These are phyloP conservation scores for Termitomyces heimii DNA, from an alignment of 768 basidiomycete genomes.

Conservation along the genomic window DNA sequence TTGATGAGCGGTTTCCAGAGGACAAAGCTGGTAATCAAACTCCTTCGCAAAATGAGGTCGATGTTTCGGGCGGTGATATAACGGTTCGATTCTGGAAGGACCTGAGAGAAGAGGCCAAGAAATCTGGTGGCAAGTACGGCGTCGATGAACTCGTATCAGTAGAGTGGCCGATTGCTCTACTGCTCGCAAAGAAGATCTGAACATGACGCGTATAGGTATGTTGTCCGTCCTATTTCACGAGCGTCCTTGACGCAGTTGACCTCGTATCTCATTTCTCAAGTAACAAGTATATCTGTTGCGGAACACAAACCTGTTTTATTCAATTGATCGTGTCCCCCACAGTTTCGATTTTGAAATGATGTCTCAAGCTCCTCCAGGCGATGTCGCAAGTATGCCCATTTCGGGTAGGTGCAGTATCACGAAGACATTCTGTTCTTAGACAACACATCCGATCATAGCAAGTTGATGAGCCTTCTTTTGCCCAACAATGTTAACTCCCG, in stretches of 20 bases:
- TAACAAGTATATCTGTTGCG: not conserved
- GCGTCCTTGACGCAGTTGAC: not conserved
- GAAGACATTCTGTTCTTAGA: too few species aligned
- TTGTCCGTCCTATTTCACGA: not conserved
- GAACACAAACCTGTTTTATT: not conserved
- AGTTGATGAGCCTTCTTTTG: too few species aligned
- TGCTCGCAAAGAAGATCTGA: constrained; percentile 26
- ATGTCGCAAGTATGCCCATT: constrained; percentile 6
- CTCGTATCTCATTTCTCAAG: not conserved
- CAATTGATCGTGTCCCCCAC: not conserved
- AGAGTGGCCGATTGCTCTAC: constrained; percentile 46
- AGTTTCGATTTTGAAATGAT: not conserved
- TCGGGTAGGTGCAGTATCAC: too few species aligned
- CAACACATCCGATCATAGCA: too few species aligned
- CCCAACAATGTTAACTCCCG: too few species aligned
- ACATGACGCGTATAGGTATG: not conserved
- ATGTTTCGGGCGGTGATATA: constrained; percentile 50
- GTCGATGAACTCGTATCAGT: constrained; percentile 34
- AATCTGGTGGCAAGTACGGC: constrained; percentile 23
- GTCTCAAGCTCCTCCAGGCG: constrained; percentile 10
- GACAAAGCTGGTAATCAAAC: constrained; percentile 13
- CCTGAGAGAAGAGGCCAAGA: constrained; percentile 34
- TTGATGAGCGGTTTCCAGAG: constrained; percentile 30
- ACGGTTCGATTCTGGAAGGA: constrained; percentile 57
- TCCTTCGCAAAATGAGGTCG: constrained; percentile 10